A percentile compares a stretch with the other conserved stretches of the same genome.
These are phyloP conservation scores for Mortierella sp. DNA, from an alignment of 371 early-diverging fungal genomes.

Conservation along the genomic window DNA sequence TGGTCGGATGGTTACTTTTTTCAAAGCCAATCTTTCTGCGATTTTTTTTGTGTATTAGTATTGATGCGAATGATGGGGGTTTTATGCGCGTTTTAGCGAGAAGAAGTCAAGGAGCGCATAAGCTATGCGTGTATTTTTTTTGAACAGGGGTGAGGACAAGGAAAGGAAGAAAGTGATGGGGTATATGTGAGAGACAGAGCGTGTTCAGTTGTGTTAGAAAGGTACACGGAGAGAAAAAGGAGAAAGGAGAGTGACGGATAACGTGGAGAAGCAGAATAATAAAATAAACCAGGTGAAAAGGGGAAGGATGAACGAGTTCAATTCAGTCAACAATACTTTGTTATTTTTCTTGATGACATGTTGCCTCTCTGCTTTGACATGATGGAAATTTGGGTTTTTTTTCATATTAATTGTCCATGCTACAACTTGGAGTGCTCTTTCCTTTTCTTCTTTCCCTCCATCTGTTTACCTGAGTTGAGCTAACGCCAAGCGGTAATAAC, in stretches of 20 bases:
- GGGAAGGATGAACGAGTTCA: not conserved
- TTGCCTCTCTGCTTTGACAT: not conserved
- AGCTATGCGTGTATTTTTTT: not conserved
- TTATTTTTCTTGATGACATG: not conserved
- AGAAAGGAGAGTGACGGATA: too few species aligned
- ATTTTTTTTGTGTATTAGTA: not conserved
- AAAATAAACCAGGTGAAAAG: not conserved
- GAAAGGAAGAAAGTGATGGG: not conserved
- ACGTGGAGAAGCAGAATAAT: too few species aligned
- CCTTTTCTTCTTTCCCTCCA: too few species aligned
- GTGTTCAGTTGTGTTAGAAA: not conserved
- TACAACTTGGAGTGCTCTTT: not conserved
- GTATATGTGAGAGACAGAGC: not conserved
- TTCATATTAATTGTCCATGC: slow-evolving; percentile 5
- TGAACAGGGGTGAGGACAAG: not conserved
- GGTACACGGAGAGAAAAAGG: not conserved
- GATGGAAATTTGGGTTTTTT: not conserved
- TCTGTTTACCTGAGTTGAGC: not conserved
- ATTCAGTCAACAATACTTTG: not conserved
- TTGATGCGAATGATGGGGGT: not conserved
- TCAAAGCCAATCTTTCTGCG: not conserved
- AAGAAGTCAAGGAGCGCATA: not conserved
- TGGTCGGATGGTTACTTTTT: not conserved
- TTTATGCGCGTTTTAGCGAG: not conserved
- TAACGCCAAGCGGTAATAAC: not conserved